Percentiles rank a stretch among this genome's conserved stretches.
Evolutionary conservation across 2,329 filamentous ascomycete genomes (phyloP).

Genomic region (Gaeumannomyces tritici): DNA sequence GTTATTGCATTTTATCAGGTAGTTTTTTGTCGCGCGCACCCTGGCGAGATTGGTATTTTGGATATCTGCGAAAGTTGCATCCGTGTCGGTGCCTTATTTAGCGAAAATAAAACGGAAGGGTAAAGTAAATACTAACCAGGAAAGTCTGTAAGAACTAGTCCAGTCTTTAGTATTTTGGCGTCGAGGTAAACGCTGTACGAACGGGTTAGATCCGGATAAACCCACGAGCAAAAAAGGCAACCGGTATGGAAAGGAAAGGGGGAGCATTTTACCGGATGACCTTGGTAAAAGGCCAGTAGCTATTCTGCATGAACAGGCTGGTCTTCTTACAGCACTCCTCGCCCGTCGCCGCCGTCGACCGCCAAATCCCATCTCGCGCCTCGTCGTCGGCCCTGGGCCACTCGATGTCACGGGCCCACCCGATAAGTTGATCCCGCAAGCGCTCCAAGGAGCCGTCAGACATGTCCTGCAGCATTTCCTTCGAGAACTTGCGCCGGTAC

Average conservation of each 20-base stretch:
- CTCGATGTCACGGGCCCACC: conserved; percentile 18
- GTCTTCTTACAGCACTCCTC: conserved; percentile 19
- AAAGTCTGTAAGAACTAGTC: conserved; percentile 23
- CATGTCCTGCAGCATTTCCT: conserved; percentile 14
- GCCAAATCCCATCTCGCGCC: conserved; percentile 16
- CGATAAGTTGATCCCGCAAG: conserved; percentile 14
- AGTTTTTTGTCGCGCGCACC: conserved; percentile 19
- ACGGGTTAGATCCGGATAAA: background rate
- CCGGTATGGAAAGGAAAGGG: background rate
- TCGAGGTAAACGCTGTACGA: conserved; percentile 18
- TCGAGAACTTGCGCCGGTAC: conserved; percentile 16
- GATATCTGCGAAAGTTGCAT: conserved; percentile 11
- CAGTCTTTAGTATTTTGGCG: conserved; percentile 20
- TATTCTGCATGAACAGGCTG: conserved; percentile 20
- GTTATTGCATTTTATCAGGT: conserved; percentile 22
- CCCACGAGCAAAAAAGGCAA: too few relatives aligned
- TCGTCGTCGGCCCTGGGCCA: conserved; percentile 17
- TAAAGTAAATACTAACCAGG: conserved; percentile 14
- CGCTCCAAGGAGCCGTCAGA: conserved; percentile 16
- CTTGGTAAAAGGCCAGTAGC: conserved; percentile 25
- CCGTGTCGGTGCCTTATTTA: background rate
- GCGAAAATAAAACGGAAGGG: too few relatives aligned
- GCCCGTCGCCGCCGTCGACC: conserved; percentile 17
- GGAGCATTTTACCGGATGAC: conserved; percentile 18
- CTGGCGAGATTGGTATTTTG: conserved; percentile 25